A percentile compares a stretch with the other conserved stretches of the same genome.
Conservation (phyloP, 441 rosid species). For the Iberis amara region DNA sequence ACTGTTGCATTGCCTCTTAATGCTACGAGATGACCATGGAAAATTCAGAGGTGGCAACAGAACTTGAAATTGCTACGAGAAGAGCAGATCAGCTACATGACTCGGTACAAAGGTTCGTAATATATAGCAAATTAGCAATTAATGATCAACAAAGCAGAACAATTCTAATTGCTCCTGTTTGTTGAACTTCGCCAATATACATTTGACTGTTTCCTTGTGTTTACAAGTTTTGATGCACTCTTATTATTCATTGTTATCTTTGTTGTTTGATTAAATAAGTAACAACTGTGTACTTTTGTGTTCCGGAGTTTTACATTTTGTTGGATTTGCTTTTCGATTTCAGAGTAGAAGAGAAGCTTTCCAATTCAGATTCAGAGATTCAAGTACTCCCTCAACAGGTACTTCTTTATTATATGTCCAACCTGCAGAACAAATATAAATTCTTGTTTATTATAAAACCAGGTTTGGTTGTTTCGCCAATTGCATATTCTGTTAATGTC, state of each 20-base stretch:
- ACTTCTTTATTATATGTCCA: conserved; percentile 77
- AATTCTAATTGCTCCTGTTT: not conserved
- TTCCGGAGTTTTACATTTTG: not conserved
- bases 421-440: conserved; percentile 57
- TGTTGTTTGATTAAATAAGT: too few species aligned
- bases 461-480: conserved; percentile 20
- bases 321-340: conserved; percentile 29
- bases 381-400: conserved; percentile 99
- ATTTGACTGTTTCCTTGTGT: not conserved
- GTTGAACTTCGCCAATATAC: not conserved
- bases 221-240: too few species aligned
- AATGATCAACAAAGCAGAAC: conserved; percentile 4
- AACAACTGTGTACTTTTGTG: too few species aligned
- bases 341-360: conserved; percentile 94
- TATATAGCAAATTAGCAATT: not conserved
- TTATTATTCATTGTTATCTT: too few species aligned
- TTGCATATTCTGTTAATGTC: conserved; percentile 22
- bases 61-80: conserved; percentile 69
- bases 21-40: too few species aligned
- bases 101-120: conserved; percentile 85
- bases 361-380: conserved; percentile 95
- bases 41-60: conserved; percentile 62
- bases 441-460: conserved; percentile 8
- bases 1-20: too few species aligned
- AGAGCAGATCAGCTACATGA: conserved; percentile 95